These are phyloP conservation scores for Naumovozyma castellii DNA, from an alignment of 805 yeast species.

Conservation along the genomic window DNA sequence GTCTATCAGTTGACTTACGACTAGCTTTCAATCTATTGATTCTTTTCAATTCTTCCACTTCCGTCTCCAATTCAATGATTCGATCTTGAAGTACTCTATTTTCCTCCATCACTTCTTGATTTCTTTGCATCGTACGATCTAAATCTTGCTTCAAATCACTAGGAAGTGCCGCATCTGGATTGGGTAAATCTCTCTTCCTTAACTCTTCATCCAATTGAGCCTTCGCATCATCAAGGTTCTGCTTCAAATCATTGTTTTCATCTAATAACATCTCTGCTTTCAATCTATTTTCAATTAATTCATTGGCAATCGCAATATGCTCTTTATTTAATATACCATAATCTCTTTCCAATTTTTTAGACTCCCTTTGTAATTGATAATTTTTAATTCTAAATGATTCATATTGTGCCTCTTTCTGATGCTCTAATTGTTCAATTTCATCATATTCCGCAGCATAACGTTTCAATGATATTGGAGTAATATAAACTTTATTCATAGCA, in stretches of 20 bases:
- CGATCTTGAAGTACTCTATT: slow-evolving; percentile 50
- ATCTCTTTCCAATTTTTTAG: slow-evolving; percentile 61
- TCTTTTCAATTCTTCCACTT: slow-evolving; percentile 31
- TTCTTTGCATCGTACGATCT: slow-evolving; percentile 50
- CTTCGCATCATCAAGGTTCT: slow-evolving; percentile 40
- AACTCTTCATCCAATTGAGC: slow-evolving; percentile 30
- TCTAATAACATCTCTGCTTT: slow-evolving; percentile 64
- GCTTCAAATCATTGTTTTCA: slow-evolving; percentile 54
- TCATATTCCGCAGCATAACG: slow-evolving; percentile 67
- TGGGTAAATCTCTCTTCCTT: slow-evolving; percentile 20
- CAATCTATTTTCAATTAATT: slow-evolving; percentile 72
- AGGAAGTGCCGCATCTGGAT: slow-evolving; percentile 32
- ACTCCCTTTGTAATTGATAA: slow-evolving; percentile 62
- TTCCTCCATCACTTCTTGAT: slow-evolving; percentile 55
- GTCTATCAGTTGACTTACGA: no score
- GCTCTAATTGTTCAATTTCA: slow-evolving; percentile 60
- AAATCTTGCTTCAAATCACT: slow-evolving; percentile 41
- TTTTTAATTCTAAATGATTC: slow-evolving; percentile 58
- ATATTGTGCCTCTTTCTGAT: slow-evolving; percentile 51
- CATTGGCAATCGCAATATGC: slow-evolving; percentile 80
- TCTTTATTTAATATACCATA: slow-evolving; percentile 65
- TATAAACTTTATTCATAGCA: slow-evolving; percentile 55
- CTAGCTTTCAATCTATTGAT: slow-evolving; percentile 12
- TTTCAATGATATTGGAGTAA: slow-evolving; percentile 63
- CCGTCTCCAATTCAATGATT: slow-evolving; percentile 35